phyloP scores from a whole-genome alignment of 176 grass and related monocot genomes.

The Carex cristatella region DNA sequence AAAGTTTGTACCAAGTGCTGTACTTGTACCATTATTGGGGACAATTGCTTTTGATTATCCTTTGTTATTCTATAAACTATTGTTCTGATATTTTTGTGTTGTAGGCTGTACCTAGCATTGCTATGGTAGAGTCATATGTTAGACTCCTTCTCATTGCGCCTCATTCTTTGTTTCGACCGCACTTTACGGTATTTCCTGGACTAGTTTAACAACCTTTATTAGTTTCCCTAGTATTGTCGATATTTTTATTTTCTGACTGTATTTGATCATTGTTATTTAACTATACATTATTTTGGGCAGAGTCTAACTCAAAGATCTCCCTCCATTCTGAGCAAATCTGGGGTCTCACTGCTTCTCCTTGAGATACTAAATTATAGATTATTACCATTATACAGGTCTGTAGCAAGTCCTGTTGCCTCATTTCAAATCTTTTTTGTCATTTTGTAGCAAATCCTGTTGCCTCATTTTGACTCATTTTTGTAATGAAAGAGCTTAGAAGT shows the following conservation, averaged over 20 bases:
- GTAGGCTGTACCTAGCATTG: conserved; percentile 89
- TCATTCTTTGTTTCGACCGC: conserved; percentile 88
- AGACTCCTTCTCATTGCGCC: conserved; percentile 90
- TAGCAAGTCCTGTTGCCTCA: not conserved
- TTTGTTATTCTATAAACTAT: not conserved
- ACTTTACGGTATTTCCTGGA: conserved; percentile 78
- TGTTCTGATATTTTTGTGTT: conserved; percentile 29
- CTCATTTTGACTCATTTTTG: no score
- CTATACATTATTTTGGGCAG: conserved; percentile 40
- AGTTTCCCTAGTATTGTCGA: not conserved
- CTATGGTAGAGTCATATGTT: conserved; percentile 97
- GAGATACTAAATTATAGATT: conserved; percentile 99
- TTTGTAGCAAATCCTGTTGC: no score
- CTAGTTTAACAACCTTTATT: not conserved
- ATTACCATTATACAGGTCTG: conserved; percentile 90
- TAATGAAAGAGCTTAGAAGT: not conserved
- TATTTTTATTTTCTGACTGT: conserved; percentile 1
- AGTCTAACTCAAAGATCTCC: conserved; percentile 86
- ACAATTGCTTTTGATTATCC: conserved; percentile 7
- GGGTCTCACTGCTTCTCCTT: conserved; percentile 84
- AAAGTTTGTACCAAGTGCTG: not conserved
- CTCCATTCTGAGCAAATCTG: conserved; percentile 89
- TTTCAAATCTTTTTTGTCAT: not conserved
- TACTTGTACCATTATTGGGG: not conserved
- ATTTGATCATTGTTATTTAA: not conserved